A percentile compares a stretch with the other conserved stretches of the same genome.
These are phyloP conservation scores for Pichia kudriavzevii DNA, from an alignment of 1,139 yeast genomes.

Conservation along the genomic window DNA sequence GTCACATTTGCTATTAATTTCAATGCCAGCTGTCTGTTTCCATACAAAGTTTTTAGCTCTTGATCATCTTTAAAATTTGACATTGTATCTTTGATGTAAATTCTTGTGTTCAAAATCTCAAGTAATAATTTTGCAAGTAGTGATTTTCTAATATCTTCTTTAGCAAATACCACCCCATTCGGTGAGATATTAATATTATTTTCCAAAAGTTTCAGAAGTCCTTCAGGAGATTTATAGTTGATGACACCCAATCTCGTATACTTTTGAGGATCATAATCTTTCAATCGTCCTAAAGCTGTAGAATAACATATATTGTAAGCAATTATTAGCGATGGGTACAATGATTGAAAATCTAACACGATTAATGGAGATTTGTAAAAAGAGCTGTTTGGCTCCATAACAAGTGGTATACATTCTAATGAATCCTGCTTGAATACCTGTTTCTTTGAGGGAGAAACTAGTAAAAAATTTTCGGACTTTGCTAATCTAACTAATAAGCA, in stretches of 20 bases:
- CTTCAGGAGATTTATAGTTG: conserved; percentile 45
- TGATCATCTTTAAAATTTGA: conserved; percentile 38
- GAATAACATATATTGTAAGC: conserved; percentile 92
- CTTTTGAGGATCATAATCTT: conserved; percentile 41
- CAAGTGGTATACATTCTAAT: conserved; percentile 78
- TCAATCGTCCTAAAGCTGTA: conserved; percentile 68
- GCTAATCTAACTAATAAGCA: conserved; percentile 69
- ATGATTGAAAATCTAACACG: conserved; percentile 86
- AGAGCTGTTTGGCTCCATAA: conserved; percentile 84
- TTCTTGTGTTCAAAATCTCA: conserved; percentile 73
- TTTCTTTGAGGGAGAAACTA: conserved; percentile 71
- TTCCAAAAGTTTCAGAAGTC: conserved; percentile 46
- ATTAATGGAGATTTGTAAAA: conserved; percentile 84
- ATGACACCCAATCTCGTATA: conserved; percentile 48
- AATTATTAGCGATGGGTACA: conserved; percentile 86
- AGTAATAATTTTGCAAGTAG: conserved; percentile 74
- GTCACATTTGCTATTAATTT: conserved; percentile 92
- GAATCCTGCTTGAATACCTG: conserved; percentile 85
- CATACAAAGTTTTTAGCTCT: conserved; percentile 47
- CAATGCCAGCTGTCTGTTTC: conserved; percentile 77
- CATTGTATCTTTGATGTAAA: conserved; percentile 73
- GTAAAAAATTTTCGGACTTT: conserved; percentile 63
- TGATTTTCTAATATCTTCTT: conserved; percentile 59
- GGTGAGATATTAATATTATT: conserved; percentile 67
- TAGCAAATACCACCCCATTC: conserved; percentile 76